Evolutionary conservation across 2,329 filamentous ascomycete species (phyloP), one percentile per base, ranked within the genome.

Genomic region (Colletotrichum gloeosporioides): DNA sequence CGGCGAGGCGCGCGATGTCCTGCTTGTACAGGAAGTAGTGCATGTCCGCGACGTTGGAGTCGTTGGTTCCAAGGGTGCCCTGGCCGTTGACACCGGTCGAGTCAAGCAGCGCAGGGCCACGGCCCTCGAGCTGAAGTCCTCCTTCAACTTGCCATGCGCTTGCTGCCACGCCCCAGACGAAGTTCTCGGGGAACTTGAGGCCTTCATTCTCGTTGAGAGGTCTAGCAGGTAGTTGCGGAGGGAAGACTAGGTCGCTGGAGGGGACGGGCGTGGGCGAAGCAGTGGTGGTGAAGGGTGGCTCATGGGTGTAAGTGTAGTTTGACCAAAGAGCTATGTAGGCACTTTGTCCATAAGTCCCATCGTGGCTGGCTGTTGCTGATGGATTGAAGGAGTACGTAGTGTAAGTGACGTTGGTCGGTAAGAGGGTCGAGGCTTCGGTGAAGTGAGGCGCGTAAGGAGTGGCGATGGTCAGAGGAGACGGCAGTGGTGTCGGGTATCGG

Each of bases 11-110:
- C 73, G 88, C 88, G 59, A 91, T 90, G 57, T 91, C 88, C 81
- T 90, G 89, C 80, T 90, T 90, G 78, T 90, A 91, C 9, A 89
- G 81, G 76, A 89, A 91, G 79, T 90, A 91, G 71, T 90, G 86
- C 81, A 89, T 88, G 57, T 87, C 89, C 4, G 87, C 86, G 44
- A 85, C 82, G 70, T 86, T 71, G 12, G 69, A 84, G 32, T 81
- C 75, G 59, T 85, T 84, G 6, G 76, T 69, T 3, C 80, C 69
- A 5, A 71, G 32, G 7, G 63, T 29, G 13, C 69, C 62, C 13
- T 71, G 65, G 7, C 78, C 78, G 34, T 80, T 78, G 6, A 66
- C 73, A 3, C 82, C 78, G 6, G 85, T 83, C 77, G 87, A 83
- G 66, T 89, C 88, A 81, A 86, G 82, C n/a, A 87, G 79, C 4